phyloP scores from a whole-genome alignment of 805 yeast genomes.

The Kluyveromyces aestuarii region DNA sequence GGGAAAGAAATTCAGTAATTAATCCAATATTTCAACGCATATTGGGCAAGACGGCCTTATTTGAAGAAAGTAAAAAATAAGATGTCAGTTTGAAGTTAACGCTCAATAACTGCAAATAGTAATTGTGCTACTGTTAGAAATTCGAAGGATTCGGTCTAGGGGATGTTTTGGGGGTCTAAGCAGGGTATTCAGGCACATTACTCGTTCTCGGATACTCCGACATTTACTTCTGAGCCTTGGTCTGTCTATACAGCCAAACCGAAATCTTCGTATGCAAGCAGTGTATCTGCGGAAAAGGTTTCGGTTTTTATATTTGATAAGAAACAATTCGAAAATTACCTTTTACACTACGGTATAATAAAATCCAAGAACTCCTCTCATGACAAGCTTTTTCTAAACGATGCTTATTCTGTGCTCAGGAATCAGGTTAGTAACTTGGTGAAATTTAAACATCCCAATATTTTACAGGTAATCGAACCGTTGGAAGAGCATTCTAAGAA shows the following conservation, averaged over 20 bases:
- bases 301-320: conserved; percentile 87
- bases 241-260: conserved; percentile 76
- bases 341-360: conserved; percentile 42
- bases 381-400: conserved; percentile 40
- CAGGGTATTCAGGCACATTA: conserved; percentile 60
- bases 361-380: conserved; percentile 31
- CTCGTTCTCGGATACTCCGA: conserved; percentile 58
- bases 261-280: conserved; percentile 38
- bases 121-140: too few relatives aligned
- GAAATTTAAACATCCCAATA: conserved; percentile 81
- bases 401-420: conserved; percentile 59
- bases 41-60: too few relatives aligned
- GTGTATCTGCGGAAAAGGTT: conserved; percentile 33
- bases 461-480: conserved; percentile 78
- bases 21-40: too few relatives aligned
- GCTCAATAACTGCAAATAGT: too few relatives aligned
- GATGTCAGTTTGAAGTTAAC: too few relatives aligned
- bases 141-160: neutral
- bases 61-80: too few relatives aligned
- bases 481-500: conserved; percentile 76
- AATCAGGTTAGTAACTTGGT: conserved; percentile 64
- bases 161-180: conserved; percentile 28
- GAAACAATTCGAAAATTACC: conserved; percentile 52
- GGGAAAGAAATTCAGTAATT: too few relatives aligned
- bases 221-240: conserved; percentile 78